Percentiles rank a stretch among this genome's conserved stretches.
These are phyloP conservation scores for Chloris gayana DNA, from an alignment of 176 grass and related monocot species.

Conservation along the genomic window DNA sequence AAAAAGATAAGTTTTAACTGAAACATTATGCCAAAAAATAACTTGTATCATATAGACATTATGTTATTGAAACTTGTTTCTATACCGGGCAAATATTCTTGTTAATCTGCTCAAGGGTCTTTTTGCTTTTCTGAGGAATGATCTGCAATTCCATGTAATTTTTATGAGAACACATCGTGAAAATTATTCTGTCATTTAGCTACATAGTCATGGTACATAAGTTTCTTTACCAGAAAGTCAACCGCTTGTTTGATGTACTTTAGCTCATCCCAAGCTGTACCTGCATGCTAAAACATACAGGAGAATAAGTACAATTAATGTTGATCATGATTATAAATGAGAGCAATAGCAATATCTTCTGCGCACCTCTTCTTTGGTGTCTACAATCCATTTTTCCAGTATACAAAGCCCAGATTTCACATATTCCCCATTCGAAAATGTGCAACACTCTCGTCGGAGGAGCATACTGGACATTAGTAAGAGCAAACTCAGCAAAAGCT, in stretches of 20 bases:
- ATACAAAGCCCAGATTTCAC: constrained; percentile 86
- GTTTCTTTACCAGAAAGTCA: constrained; percentile 82
- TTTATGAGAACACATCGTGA: constrained; percentile 17
- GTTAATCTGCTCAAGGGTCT: constrained; percentile 73
- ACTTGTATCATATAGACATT: constrained; percentile 20
- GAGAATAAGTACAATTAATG: constrained; percentile 32
- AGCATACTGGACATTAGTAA: constrained; percentile 57
- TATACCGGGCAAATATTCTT: constrained; percentile 79
- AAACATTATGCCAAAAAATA: constrained; percentile 9
- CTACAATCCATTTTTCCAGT: constrained; percentile 87
- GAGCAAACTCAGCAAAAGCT: constrained; percentile 33
- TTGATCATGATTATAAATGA: constrained; percentile 27
- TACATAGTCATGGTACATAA: constrained; percentile 15
- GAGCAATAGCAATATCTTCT: constrained; percentile 21
- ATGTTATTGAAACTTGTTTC: background rate
- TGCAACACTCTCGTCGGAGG: constrained; percentile 85
- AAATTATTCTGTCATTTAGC: background rate
- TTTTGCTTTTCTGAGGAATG: constrained; percentile 90
- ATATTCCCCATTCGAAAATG: constrained; percentile 96
- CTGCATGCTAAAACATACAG: constrained; percentile 68
- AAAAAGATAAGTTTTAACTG: constrained; percentile 18
- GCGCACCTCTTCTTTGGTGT: constrained; percentile 71
- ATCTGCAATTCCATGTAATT: constrained; percentile 55
- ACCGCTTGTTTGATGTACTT: constrained; percentile 92
- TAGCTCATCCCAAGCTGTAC: constrained; percentile 76